Base-by-base conservation (phyloP, 2,329 filamentous ascomycete genomes). In the Aspergillus terreus region DNA sequence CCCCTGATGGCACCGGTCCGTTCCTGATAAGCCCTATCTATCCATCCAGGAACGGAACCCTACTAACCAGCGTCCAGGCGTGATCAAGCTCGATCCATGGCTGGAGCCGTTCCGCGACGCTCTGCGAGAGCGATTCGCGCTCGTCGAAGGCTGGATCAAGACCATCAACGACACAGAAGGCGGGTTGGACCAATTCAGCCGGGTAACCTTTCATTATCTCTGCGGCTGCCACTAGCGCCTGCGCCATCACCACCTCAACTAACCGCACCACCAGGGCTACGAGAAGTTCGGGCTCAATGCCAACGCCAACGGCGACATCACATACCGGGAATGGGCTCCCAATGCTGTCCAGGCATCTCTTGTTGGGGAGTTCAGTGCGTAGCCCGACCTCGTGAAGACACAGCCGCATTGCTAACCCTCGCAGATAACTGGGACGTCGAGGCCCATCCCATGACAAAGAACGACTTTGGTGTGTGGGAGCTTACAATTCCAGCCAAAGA, bases 271-370 rank as follows among this genome's bases (percentile, higher is more conserved):
- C 4, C 56, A 95, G 90, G 92, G 94, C 42, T 87, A 84, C 56
- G 90, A 97, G 66, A 86, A 81, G 56, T 96, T 88, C 66, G 94
- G 94, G 50, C 83, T 99, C 72, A 90, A 89, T 60, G 85, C 94
- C 54, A 81, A 86, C 66, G 77, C 83, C 49, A 85, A 95, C 64
- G 90, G 90, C 70, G 91, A 92, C 70, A 90, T 99, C 59, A 78
- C 81, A 52, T 99, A 99, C 73, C 83, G 90, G 61, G 94, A 99
- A 80, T 99, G 94, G 94, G 94, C 94, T 1, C 92, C 94, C 23
- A 95, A 91, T 76, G 92, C 91, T 49, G 78, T 83, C 38, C 80
- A 88, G 65, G 94, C 94, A 46, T 91, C 85, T 68, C 81, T 99
- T 47, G 87, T 95, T 62, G 94, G 94, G 55, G 94, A 97, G 62